Conservation (phyloP, 768 basidiomycete species). For the Tylopilus plumbeoviolaceoides region DNA sequence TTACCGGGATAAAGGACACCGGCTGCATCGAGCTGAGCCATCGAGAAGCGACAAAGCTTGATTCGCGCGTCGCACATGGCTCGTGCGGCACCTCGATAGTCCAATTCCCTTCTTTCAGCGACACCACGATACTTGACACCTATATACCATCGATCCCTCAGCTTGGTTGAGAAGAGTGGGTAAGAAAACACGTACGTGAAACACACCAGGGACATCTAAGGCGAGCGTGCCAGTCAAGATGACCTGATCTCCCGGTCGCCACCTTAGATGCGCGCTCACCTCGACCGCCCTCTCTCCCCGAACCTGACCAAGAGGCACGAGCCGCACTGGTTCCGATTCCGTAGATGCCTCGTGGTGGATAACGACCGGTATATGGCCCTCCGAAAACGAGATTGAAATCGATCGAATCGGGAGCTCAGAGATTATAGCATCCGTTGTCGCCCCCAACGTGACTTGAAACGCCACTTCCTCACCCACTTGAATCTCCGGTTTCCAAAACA, state of each 20-base stretch:
- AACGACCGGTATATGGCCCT: slow-evolving; percentile 39
- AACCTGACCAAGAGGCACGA: slow-evolving; percentile 45
- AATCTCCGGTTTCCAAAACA: slow-evolving; percentile 69
- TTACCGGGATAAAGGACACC: slow-evolving; percentile 48
- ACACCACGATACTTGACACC: slow-evolving; percentile 47
- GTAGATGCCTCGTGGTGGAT: slow-evolving; percentile 41
- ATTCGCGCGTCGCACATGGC: slow-evolving; percentile 36
- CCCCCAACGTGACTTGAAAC: slow-evolving; percentile 69
- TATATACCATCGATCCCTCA: slow-evolving; percentile 1
- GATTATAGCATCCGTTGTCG: slow-evolving; percentile 42
- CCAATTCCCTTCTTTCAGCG: slow-evolving; percentile 62
- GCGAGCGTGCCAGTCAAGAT: slow-evolving; percentile 60
- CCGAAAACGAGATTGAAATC: slow-evolving; percentile 57
- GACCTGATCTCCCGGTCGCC: slow-evolving; percentile 49
- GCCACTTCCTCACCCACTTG: slow-evolving; percentile 57
- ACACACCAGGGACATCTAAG: slow-evolving; percentile 43
- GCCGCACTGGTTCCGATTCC: slow-evolving; percentile 13
- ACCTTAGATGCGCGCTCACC: slow-evolving; percentile 47
- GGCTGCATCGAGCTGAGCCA: slow-evolving; percentile 63
- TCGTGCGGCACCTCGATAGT: slow-evolving; percentile 58
- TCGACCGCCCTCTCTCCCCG: slow-evolving; percentile 31
- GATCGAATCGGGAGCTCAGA: slow-evolving; percentile 60
- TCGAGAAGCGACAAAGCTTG: slow-evolving; percentile 27
- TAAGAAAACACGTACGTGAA: slow-evolving; percentile 46
- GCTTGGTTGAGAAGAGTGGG: background rate